phyloP scores from a whole-genome alignment of 1,139 yeast species.

The Entelexis paramagnoliae region DNA sequence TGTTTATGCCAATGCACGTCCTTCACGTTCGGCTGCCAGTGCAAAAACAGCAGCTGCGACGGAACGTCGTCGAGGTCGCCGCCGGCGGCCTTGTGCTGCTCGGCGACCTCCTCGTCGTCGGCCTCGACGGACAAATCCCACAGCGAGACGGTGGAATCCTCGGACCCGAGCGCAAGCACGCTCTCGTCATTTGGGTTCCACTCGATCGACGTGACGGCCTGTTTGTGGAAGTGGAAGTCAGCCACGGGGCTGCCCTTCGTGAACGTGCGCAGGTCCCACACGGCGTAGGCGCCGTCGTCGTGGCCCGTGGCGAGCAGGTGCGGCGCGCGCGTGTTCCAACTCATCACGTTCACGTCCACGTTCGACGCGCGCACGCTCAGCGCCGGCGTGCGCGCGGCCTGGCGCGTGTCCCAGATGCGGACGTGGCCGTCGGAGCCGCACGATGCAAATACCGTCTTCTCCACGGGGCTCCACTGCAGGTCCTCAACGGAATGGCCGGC shows the following conservation, averaged over 20 bases:
- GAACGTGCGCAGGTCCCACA: constrained; percentile 93
- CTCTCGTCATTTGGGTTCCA: constrained; percentile 95
- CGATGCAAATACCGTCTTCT: constrained; percentile 84
- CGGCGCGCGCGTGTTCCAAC: constrained; percentile 86
- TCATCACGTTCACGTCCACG: constrained; percentile 85
- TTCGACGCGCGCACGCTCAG: constrained; percentile 70
- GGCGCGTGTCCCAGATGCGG: constrained; percentile 94
- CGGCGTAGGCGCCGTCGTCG: constrained; percentile 95
- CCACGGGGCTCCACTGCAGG: constrained; percentile 91
- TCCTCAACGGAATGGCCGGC: constrained; percentile 81
- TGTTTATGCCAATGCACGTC: constrained; percentile 98
- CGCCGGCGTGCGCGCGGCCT: constrained; percentile 85
- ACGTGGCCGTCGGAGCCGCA: constrained; percentile 88
- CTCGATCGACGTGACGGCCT: constrained; percentile 84
- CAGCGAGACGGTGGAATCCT: constrained; percentile 89
- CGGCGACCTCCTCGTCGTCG: constrained; percentile 84
- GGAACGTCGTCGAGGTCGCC: constrained; percentile 85
- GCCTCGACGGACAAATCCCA: constrained; percentile 98
- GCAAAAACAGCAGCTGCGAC: constrained; percentile 89
- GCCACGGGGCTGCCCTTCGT: constrained; percentile 79
- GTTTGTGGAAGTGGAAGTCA: constrained; percentile 79
- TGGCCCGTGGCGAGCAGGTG: constrained; percentile 82
- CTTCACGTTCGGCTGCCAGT: constrained; percentile 96
- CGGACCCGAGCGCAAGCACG: constrained; percentile 88
- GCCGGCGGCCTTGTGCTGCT: constrained; percentile 55